Evolutionary conservation across 331 rosid species (phyloP).

Genomic region (Malus hybrid): DNA sequence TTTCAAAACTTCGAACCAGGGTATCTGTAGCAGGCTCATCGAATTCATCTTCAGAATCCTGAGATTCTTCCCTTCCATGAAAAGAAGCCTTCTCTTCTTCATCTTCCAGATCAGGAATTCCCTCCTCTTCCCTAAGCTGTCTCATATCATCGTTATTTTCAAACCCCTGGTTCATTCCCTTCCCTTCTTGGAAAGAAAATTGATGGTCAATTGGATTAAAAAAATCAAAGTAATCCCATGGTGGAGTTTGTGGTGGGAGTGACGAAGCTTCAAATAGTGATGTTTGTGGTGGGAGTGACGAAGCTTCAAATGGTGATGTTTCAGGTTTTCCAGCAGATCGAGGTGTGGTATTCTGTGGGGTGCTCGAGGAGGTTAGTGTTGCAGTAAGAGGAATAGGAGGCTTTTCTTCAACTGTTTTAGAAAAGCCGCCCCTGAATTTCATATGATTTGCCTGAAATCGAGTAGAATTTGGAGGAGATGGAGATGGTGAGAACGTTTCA

Average conservation of each 20-base stretch:
- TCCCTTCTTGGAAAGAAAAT: conserved; percentile 63
- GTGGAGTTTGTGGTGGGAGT: conserved; percentile 46
- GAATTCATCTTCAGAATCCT: conserved; percentile 77
- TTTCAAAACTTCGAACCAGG: conserved; percentile 67
- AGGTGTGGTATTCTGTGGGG: conserved; percentile 32
- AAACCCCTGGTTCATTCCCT: conserved; percentile 33
- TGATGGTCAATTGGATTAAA: conserved; percentile 68
- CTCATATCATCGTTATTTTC: conserved; percentile 43
- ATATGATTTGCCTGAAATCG: conserved; percentile 60
- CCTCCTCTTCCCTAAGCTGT: conserved; percentile 58
- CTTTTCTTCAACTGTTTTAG: conserved; percentile 61
- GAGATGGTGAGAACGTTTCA: conserved; percentile 35
- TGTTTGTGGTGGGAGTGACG: background rate
- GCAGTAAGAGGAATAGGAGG: conserved; percentile 47
- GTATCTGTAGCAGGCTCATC: conserved; percentile 65
- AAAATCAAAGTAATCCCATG: conserved; percentile 89
- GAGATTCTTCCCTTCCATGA: conserved; percentile 46
- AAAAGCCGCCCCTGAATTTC: conserved; percentile 47
- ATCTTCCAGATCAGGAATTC: conserved; percentile 65
- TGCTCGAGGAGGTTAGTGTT: conserved; percentile 53
- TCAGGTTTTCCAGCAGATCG: conserved; percentile 32
- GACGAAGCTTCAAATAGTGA: conserved; percentile 48
- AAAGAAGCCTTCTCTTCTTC: conserved; percentile 58
- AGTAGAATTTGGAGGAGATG: conserved; percentile 58
- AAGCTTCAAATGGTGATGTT: background rate